Percentiles rank a stretch among this genome's conserved stretches.
These are phyloP conservation scores for Amylostereum areolatum DNA, from an alignment of 1,284 basidiomycete species.

Conservation along the genomic window DNA sequence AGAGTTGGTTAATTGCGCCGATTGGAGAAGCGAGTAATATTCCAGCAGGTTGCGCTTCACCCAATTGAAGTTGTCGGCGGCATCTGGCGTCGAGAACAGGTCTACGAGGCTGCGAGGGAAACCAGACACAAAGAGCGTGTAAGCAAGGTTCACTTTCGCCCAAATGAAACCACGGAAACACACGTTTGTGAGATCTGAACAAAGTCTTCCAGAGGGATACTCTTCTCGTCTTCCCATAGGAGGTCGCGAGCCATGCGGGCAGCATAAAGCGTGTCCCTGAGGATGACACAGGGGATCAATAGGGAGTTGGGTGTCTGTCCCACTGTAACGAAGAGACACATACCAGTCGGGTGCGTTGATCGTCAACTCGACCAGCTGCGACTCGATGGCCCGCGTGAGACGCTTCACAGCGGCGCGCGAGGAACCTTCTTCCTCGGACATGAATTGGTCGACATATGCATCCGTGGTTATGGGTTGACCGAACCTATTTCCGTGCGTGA, in stretches of 20 bases:
- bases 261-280: constrained; percentile 79
- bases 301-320: not conserved
- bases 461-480: constrained; percentile 76
- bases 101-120: constrained; percentile 59
- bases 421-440: constrained; percentile 60
- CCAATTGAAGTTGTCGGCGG: constrained; percentile 51
- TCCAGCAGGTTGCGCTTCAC: constrained; percentile 71
- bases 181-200: constrained; percentile 86
- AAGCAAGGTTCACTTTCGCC: no score
- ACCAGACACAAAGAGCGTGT: not conserved
- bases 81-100: constrained; percentile 67
- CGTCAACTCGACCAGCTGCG: constrained; percentile 67
- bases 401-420: constrained; percentile 82
- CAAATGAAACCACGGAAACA: constrained; percentile 8
- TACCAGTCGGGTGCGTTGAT: constrained; percentile 94
- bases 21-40: constrained; percentile 84
- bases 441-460: constrained; percentile 73
- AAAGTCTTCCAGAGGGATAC: constrained; percentile 75
- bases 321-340: constrained; percentile 16
- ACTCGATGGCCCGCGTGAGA: constrained; percentile 72
- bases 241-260: constrained; percentile 88
- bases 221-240: constrained; percentile 75
- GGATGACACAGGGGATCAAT: constrained; percentile 1
- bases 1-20: constrained; percentile 77
- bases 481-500: constrained; percentile 46